Percentiles rank a stretch among this genome's conserved stretches.
Conservation (phyloP, 768 basidiomycete species). For the Boletus huronensis region DNA sequence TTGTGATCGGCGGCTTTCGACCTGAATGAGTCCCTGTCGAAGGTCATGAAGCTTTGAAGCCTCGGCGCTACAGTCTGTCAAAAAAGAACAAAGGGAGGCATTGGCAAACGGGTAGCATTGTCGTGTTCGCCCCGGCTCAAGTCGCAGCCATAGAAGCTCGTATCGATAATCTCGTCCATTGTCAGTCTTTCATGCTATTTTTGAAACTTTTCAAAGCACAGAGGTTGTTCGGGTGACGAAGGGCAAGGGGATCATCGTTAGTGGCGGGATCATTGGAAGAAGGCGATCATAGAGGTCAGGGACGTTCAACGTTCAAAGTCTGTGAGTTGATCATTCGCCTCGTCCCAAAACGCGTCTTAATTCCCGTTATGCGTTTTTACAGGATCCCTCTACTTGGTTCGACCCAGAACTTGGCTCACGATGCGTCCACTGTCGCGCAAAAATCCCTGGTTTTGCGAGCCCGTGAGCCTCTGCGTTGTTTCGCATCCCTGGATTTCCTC, state of each 20-base stretch:
- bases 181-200: slow-evolving; percentile 42
- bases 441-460: slow-evolving; percentile 71
- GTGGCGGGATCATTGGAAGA: slow-evolving; percentile 61
- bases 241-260: slow-evolving; percentile 71
- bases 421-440: slow-evolving; percentile 53
- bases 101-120: slow-evolving; percentile 33
- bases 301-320: slow-evolving; percentile 75
- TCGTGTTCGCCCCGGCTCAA: slow-evolving; percentile 52
- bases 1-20: too few relatives aligned
- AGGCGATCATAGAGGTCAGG: slow-evolving; percentile 61
- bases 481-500: background rate
- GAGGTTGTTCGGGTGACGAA: slow-evolving; percentile 80
- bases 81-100: slow-evolving; percentile 31
- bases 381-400: slow-evolving; percentile 69
- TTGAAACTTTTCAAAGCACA: slow-evolving; percentile 32
- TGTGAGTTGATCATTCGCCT: slow-evolving; percentile 44
- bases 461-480: slow-evolving; percentile 45
- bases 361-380: background rate
- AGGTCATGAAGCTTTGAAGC: slow-evolving; percentile 8
- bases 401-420: slow-evolving; percentile 64
- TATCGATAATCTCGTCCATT: slow-evolving; percentile 67
- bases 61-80: slow-evolving; percentile 15
- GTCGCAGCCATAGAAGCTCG: slow-evolving; percentile 56
- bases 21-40: slow-evolving; percentile 57
- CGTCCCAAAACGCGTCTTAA: background rate